Evolutionary conservation across 2,329 filamentous ascomycete genomes (phyloP).

Genomic region (Botrytis porri): DNA sequence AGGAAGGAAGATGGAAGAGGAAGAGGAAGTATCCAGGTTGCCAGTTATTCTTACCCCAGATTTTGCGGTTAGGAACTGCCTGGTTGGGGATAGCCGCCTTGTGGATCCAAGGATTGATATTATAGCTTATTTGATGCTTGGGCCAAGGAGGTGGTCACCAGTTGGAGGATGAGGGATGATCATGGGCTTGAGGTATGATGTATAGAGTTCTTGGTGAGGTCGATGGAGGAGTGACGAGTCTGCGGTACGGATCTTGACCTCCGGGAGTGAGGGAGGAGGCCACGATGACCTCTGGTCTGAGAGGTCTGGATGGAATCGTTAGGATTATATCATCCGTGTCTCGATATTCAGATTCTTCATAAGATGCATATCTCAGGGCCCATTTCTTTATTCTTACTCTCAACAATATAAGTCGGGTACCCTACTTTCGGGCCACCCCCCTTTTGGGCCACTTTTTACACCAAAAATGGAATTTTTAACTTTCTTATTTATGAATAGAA

Average conservation of each 20-base stretch:
- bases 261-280: background rate
- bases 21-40: background rate
- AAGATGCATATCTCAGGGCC: background rate
- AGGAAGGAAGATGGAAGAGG: background rate
- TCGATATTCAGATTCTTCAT: background rate
- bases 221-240: background rate
- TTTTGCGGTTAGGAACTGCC: background rate
- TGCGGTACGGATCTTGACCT: background rate
- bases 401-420: too few relatives aligned
- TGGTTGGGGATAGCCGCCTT: background rate
- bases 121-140: background rate
- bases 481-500: too few relatives aligned
- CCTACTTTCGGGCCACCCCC: too few relatives aligned
- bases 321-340: background rate
- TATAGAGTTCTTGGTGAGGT: background rate
- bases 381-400: background rate
- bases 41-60: background rate
- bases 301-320: background rate
- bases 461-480: too few relatives aligned
- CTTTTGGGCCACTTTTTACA: too few relatives aligned
- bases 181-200: background rate
- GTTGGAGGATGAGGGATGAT: too few relatives aligned
- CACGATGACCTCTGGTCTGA: background rate
- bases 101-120: background rate
- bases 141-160: too few relatives aligned